Conservation (phyloP, 495 filamentous ascomycete species). For the Neurospora sp. region DNA sequence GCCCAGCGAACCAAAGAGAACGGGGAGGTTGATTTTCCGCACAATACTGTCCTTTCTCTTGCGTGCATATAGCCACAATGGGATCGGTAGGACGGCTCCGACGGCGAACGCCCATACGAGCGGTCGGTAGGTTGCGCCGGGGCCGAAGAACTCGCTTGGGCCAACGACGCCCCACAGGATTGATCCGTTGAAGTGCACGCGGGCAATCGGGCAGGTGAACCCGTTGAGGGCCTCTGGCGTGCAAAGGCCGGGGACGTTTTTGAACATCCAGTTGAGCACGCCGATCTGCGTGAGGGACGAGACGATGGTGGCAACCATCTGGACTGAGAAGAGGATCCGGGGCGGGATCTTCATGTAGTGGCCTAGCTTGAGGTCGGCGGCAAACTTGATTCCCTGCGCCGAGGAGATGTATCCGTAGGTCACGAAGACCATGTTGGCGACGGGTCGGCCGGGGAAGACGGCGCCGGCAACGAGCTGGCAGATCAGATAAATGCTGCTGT, state of each 20-base stretch:
- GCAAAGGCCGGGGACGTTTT: conserved; percentile 64
- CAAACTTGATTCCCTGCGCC: conserved; percentile 77
- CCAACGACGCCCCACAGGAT: conserved; percentile 87
- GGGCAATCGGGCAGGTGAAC: conserved; percentile 78
- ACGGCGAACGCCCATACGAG: conserved; percentile 70
- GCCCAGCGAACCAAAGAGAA: conserved; percentile 59
- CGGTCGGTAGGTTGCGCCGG: conserved; percentile 54
- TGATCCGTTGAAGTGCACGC: conserved; percentile 82
- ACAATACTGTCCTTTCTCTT: conserved; percentile 37
- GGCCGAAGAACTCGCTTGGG: conserved; percentile 65
- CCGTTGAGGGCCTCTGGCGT: conserved; percentile 69
- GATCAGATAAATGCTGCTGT: conserved; percentile 69
- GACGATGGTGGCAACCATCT: conserved; percentile 70
- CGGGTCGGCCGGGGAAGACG: conserved; percentile 68
- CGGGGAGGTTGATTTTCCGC: conserved; percentile 58
- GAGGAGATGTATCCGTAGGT: conserved; percentile 78
- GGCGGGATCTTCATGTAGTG: conserved; percentile 94
- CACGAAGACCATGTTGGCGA: conserved; percentile 84
- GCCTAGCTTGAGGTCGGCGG: conserved; percentile 76
- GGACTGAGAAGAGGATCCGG: conserved; percentile 65
- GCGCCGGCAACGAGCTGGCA: conserved; percentile 74
- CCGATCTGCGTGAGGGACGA: conserved; percentile 71
- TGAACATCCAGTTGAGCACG: conserved; percentile 85
- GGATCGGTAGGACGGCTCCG: conserved; percentile 58
- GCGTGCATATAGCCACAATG: conserved; percentile 53